phyloP scores from a whole-genome alignment of 495 filamentous ascomycete species.

The Neurospora sp. region DNA sequence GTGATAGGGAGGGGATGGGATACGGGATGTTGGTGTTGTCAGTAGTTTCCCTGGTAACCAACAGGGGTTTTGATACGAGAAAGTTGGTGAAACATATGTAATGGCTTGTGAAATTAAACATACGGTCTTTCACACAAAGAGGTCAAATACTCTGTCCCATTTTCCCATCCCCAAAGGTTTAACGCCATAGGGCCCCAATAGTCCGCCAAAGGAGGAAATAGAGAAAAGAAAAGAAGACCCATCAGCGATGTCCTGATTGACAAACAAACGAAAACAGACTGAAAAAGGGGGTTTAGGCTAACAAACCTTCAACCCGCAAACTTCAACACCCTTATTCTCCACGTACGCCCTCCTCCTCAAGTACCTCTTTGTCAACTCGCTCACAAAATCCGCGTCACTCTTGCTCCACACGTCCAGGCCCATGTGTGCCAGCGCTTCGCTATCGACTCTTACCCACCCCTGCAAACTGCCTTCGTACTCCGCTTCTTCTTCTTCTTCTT shows the following conservation, averaged over 20 bases:
- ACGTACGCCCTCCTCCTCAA: slow-evolving; percentile 62
- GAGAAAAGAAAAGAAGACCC: background rate
- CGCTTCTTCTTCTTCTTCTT: slow-evolving; percentile 22
- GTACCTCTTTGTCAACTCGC: slow-evolving; percentile 56
- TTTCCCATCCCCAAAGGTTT: background rate
- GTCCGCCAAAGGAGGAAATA: background rate
- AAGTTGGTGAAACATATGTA: background rate
- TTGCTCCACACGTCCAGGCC: slow-evolving; percentile 83
- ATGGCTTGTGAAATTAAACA: background rate
- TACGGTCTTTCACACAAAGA: background rate
- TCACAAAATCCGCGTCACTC: slow-evolving; percentile 61
- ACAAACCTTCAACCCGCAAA: slow-evolving; percentile 73
- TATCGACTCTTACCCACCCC: slow-evolving; percentile 45
- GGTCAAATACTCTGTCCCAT: background rate
- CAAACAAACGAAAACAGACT: background rate
- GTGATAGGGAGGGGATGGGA: background rate
- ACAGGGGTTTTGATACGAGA: background rate
- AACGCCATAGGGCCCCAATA: background rate
- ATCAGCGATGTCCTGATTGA: background rate
- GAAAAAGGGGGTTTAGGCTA: slow-evolving; percentile 19
- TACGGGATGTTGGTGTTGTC: background rate
- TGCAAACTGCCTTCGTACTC: slow-evolving; percentile 12
- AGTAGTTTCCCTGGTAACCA: background rate
- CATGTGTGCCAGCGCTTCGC: slow-evolving; percentile 67
- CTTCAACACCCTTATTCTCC: slow-evolving; percentile 60